Evolutionary conservation across 495 filamentous ascomycete genomes (phyloP), one percentile per base, ranked within the genome.

Genomic region (Xylaria scruposa): DNA sequence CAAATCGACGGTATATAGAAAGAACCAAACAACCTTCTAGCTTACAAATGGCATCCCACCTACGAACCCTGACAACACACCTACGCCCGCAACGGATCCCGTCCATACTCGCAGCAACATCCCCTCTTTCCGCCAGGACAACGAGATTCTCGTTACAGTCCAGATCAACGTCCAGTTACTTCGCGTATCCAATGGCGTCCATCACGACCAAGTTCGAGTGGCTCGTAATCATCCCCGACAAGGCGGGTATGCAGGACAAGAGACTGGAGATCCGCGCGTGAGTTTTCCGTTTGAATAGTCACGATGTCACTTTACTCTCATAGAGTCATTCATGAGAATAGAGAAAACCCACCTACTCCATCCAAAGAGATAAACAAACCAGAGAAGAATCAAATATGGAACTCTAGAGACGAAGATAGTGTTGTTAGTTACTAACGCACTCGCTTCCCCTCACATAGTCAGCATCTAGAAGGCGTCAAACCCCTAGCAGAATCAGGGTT

Each of bases 221-320:
- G 90, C 87, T 98, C 12, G 91, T 94, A 74, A 90, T 97, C 67
- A 73, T 95, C 19, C 95, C 94, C 19, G 95, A 98, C 81, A 87
- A 90, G 72, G 85, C 85, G 0, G 91, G 88, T 5, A 86, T 82
- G n/a, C 79, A 91, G 74, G 83, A 85, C 62, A 92, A 91, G 84
- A 81, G 95, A 42, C 78, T 97, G 47, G 88, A 91, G 75, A 89
- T 94, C 61, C 86, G 95, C 63, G 82, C 86, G 92, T 96, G 80
- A 79, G 92, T 83, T 47, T 56, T 46, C 26, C 26, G 33, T 53
- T 33, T 17, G 44, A 42, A 3, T 1, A 19, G 9, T 17, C 53
- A 15, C 31, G 3, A n/a, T 29, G 8, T 3, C 19, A 6, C 58
- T 31, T 10, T 21, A 3, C 3, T 1, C 0, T 31, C 53, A 31